phyloP scores from a whole-genome alignment of 305 asterid species.

The Vinca major region DNA sequence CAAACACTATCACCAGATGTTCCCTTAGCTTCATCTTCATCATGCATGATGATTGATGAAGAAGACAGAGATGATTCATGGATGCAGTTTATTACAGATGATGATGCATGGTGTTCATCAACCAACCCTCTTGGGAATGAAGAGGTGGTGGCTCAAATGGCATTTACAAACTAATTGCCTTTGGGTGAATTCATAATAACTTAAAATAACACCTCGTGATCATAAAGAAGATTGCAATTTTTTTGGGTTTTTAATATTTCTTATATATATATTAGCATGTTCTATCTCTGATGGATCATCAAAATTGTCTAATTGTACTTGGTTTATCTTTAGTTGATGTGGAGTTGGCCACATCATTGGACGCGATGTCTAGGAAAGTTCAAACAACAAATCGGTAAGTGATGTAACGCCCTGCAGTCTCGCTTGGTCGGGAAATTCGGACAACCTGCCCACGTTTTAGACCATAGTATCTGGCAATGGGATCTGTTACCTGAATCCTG shows the following conservation, averaged over 20 bases:
- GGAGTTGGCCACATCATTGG: background rate
- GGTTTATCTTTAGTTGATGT: conserved; percentile 21
- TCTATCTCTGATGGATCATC: conserved; percentile 14
- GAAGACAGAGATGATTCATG: conserved; percentile 90
- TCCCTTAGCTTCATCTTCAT: conserved; percentile 55
- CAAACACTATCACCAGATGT: conserved; percentile 66
- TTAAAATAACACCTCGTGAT: conserved; percentile 12
- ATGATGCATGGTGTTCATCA: conserved; percentile 83
- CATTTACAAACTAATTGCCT: conserved; percentile 43
- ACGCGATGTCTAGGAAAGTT: background rate
- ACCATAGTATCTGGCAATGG: conserved; percentile 67
- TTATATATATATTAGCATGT: conserved; percentile 9
- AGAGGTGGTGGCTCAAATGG: conserved; percentile 49
- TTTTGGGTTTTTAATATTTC: conserved; percentile 21
- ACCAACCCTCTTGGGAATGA: conserved; percentile 29
- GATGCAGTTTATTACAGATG: conserved; percentile 95
- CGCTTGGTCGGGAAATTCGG: conserved; percentile 68
- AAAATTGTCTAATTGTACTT: conserved; percentile 49
- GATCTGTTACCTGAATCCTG: conserved; percentile 60
- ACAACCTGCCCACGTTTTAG: conserved; percentile 75
- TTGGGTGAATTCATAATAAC: conserved; percentile 12
- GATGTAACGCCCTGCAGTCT: conserved; percentile 71
- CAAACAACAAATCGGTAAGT: conserved; percentile 61
- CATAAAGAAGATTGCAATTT: conserved; percentile 20
- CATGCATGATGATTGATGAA: conserved; percentile 45